These are phyloP conservation scores for Ophiorrhiza pumila DNA, from an alignment of 257 asterid species.

Conservation along the genomic window DNA sequence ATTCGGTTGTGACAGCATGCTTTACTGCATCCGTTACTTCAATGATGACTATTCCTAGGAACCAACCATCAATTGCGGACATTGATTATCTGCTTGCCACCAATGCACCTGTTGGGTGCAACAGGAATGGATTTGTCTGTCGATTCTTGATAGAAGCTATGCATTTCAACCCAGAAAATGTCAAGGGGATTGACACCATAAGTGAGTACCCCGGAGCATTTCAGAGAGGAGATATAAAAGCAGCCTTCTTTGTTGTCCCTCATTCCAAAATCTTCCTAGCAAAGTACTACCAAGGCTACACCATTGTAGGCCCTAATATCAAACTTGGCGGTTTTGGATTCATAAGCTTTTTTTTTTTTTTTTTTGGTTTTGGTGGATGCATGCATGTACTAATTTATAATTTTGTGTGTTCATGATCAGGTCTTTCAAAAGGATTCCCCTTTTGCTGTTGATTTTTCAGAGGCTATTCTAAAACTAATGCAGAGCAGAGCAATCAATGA, in stretches of 20 bases:
- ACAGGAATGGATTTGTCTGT: constrained; percentile 41
- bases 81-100: constrained; percentile 36
- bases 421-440: constrained; percentile 56
- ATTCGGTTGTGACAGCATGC: constrained; percentile 42
- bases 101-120: constrained; percentile 55
- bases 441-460: constrained; percentile 46
- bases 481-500: constrained; percentile 43
- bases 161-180: constrained; percentile 35
- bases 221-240: constrained; percentile 42
- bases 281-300: constrained; percentile 46
- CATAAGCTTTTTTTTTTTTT: constrained; percentile 15
- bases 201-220: constrained; percentile 46
- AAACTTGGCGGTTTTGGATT: constrained; percentile 71
- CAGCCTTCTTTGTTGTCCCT: constrained; percentile 60
- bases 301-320: constrained; percentile 40
- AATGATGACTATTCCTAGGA: constrained; percentile 54
- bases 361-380: not conserved
- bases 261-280: constrained; percentile 59
- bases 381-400: too few relatives aligned
- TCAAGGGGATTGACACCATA: constrained; percentile 25
- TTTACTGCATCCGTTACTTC: constrained; percentile 60
- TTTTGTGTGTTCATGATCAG: constrained; percentile 20
- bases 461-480: constrained; percentile 48
- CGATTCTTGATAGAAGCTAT: constrained; percentile 35
- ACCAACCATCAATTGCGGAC: constrained; percentile 38